Base-by-base conservation (phyloP, 2,329 filamentous ascomycete species). In the Penicillium concentricum region DNA sequence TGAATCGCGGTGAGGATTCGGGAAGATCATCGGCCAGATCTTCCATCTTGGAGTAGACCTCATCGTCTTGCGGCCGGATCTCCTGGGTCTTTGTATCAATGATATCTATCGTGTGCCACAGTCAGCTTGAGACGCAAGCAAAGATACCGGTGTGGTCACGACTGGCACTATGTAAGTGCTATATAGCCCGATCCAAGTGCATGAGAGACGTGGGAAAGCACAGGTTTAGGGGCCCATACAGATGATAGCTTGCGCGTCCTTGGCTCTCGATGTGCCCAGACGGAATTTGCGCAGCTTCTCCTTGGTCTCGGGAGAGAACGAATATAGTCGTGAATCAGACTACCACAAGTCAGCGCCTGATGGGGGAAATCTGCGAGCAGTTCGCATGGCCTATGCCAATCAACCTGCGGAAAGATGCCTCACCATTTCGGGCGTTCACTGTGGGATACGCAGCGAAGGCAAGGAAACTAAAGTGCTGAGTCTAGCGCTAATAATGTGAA, bases 231-330 rank as follows among this genome's bases (percentile, higher is more conserved):
- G 51, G 53, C 34, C 82, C 87, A 77, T 89, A 97, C 94, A 97
- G 67, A 99, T 96, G 61, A 95, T 87, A 59, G 92, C 94, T 79
- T 97, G 91, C 0, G 92, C 89, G 45, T 88, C 87, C 72, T 88
- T 93, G 51, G 91, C 87, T 63, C 94, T 83, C 34, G 92, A 97
- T 2, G 94, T 97, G 26, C 88, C 86, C 28, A 99, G 83, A 49
- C 94, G 90, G 79, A 99, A 99, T 78, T 97, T 97, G 75, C 91
- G 89, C 64, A 99, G 85, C 71, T 92, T 88, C 64, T 92, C 87
- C 77, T 89, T 94, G 44, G 91, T 96, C 78, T 94, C 91, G 62
- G 87, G 84, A 32, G 92, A 95, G 84, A 97, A 96, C 58, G 90
- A 91, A 79, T 96, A 97, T 61, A 97, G 84, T 67, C 92, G 84